phyloP scores from a whole-genome alignment of 352 stramenopile species.

The Phytophthora ohioensis region DNA sequence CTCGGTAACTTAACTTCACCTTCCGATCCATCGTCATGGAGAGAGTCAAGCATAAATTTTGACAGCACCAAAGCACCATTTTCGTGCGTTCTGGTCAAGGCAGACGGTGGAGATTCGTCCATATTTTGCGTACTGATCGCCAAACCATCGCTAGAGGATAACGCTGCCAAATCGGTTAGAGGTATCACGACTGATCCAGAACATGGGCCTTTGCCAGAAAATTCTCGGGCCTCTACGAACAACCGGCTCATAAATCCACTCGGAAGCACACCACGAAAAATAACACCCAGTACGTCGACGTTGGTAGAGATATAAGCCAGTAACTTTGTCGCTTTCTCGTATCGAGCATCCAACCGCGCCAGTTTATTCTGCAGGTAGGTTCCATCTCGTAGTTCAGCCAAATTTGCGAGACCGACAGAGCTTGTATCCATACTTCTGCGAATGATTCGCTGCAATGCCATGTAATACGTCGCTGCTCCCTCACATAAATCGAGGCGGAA shows the following conservation, averaged over 20 bases:
- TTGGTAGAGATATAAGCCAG: slow-evolving; percentile 68
- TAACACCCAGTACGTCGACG: slow-evolving; percentile 67
- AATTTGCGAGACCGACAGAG: slow-evolving; percentile 56
- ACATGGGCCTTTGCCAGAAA: slow-evolving; percentile 74
- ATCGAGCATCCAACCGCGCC: slow-evolving; percentile 56
- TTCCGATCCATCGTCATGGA: neutral
- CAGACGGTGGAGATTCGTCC: slow-evolving; percentile 10
- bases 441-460: slow-evolving; percentile 66
- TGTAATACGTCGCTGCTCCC: slow-evolving; percentile 64
- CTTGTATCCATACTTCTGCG: slow-evolving; percentile 76
- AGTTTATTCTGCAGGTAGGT: slow-evolving; percentile 70
- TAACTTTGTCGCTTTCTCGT: slow-evolving; percentile 61
- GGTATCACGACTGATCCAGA: slow-evolving; percentile 64
- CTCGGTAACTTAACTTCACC: slow-evolving; percentile 31
- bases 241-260: slow-evolving; percentile 62
- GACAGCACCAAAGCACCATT: slow-evolving; percentile 67
- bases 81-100: slow-evolving; percentile 54
- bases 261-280: slow-evolving; percentile 65
- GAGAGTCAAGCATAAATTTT: slow-evolving; percentile 52
- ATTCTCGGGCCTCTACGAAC: slow-evolving; percentile 62
- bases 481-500: slow-evolving; percentile 74
- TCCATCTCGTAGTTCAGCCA: slow-evolving; percentile 64
- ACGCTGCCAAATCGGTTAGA: slow-evolving; percentile 54
- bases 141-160: slow-evolving; percentile 34
- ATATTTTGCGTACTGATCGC: slow-evolving; percentile 6